Evolutionary conservation across 2,329 filamentous ascomycete genomes (phyloP), one percentile per base, ranked within the genome.

Genomic region (Talaromyces sp.): DNA sequence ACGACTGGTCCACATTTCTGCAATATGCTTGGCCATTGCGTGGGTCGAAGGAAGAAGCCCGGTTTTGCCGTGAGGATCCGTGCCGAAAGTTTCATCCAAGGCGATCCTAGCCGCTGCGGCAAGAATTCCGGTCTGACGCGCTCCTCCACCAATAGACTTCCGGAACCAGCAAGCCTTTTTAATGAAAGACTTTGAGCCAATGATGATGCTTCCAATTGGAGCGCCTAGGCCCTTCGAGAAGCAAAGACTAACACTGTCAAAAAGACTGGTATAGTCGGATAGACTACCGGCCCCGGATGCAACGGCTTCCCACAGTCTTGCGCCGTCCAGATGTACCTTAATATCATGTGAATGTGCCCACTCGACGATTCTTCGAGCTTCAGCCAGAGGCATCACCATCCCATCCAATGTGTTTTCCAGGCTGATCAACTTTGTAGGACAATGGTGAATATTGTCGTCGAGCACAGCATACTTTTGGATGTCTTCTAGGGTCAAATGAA

Each of bases 351-450:
- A 55, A 68, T 79, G 80, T 0, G 87, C 90, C 79, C 89, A 96
- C 1, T 77, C 77, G 0, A 84, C 80, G 64, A 96, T 96, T 39
- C 82, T 79, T 53, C 77, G 79, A 9, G 86, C 81, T 70, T 96
- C 91, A 1, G 75, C 73, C 1, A 96, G 79, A 0, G 91, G 92
- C 80, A 90, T 87, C 40, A 96, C 79, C 64, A 86, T 85, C 20
- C 91, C 91, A 50, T 85, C 84, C 45, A 96, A 81, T 1, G 92
- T 96, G 69, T 96, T 96, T 68, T 97, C 91, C 43, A 96, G 77
- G 56, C 84, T 86, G 61, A 97, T 90, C 46, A 96, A 82, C 40
- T 84, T 84, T 0, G 91, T 96, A 0, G 91, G 91, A 65, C 88
- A 91, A 29, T 80, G 78, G 69, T 96, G 90, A 17, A 94, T 82